These are phyloP conservation scores for Berberis vulgaris DNA, from an alignment of 164 flowering plant species.

Conservation along the genomic window DNA sequence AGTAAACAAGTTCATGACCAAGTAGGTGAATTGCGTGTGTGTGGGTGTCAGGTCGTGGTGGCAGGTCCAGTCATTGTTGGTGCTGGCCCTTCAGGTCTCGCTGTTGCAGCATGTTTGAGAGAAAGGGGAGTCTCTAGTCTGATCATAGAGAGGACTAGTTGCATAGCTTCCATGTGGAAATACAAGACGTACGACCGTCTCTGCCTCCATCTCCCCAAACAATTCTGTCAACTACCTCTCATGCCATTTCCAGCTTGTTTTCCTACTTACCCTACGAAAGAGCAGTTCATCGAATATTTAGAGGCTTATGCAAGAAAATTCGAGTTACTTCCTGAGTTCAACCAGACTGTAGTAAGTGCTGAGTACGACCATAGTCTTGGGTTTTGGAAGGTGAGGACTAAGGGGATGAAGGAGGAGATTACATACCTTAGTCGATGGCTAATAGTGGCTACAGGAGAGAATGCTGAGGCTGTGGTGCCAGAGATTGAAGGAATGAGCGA, in stretches of 20 bases:
- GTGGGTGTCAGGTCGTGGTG: constrained; percentile 20
- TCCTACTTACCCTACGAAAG: constrained; percentile 68
- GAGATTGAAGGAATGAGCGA: constrained; percentile 47
- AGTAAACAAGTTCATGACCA: constrained; percentile 18
- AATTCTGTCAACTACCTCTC: constrained; percentile 65
- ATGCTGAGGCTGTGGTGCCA: constrained; percentile 82
- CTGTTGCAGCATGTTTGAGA: constrained; percentile 65
- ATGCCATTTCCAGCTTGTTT: constrained; percentile 57
- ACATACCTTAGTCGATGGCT: constrained; percentile 69
- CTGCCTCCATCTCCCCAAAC: constrained; percentile 69
- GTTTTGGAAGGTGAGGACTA: constrained; percentile 49
- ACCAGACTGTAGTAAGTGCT: constrained; percentile 42
- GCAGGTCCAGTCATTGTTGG: constrained; percentile 65
- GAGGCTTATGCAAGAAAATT: constrained; percentile 37
- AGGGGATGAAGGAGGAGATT: constrained; percentile 16
- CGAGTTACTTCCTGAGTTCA: constrained; percentile 36
- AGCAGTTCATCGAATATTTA: constrained; percentile 56
- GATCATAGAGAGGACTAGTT: constrained; percentile 52
- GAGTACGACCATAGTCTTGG: constrained; percentile 34
- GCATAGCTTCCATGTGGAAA: constrained; percentile 78
- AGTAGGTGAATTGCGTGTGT: constrained; percentile 1
- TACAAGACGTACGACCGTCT: constrained; percentile 67
- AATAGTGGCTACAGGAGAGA: constrained; percentile 88
- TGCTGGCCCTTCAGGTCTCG: constrained; percentile 84
- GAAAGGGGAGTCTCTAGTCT: constrained; percentile 36